Conservation (phyloP, 306 rosid genomes). For the Potentilla sterilis region DNA sequence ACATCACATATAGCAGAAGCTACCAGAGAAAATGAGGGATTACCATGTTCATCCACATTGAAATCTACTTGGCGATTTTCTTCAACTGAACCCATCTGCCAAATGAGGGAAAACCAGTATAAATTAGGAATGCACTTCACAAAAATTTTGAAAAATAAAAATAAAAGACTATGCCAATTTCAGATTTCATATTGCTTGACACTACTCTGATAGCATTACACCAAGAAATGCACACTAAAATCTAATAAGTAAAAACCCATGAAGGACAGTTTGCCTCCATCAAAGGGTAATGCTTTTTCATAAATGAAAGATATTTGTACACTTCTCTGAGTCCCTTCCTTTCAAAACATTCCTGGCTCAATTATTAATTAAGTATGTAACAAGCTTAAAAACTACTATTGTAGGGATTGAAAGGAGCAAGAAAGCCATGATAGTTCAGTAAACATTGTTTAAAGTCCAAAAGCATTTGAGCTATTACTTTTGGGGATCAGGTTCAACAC, state of each 20-base stretch:
- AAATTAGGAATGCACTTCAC: not conserved
- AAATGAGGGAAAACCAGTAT: not conserved
- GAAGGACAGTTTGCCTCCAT: not conserved
- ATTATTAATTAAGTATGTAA: not conserved
- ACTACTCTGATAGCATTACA: not conserved
- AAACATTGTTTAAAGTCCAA: not conserved
- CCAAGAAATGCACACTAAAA: not conserved
- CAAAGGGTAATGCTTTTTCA: not conserved
- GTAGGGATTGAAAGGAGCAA: not conserved
- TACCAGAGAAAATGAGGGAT: constrained; percentile 41
- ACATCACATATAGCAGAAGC: constrained; percentile 43
- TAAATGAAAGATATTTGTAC: not conserved
- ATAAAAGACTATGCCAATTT: not conserved
- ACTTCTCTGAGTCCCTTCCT: not conserved
- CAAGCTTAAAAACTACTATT: not conserved
- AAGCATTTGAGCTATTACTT: constrained; percentile 7
- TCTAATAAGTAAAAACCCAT: not conserved
- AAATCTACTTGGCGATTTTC: constrained; percentile 30
- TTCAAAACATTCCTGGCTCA: not conserved
- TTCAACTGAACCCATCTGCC: constrained; percentile 52
- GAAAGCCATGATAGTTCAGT: not conserved
- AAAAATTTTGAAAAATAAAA: not conserved
- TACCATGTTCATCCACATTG: constrained; percentile 37
- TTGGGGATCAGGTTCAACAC: not conserved
- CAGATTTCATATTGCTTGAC: not conserved